phyloP scores from a whole-genome alignment of 2,329 filamentous ascomycete genomes.

The Pyrenophora tritici-repentis region DNA sequence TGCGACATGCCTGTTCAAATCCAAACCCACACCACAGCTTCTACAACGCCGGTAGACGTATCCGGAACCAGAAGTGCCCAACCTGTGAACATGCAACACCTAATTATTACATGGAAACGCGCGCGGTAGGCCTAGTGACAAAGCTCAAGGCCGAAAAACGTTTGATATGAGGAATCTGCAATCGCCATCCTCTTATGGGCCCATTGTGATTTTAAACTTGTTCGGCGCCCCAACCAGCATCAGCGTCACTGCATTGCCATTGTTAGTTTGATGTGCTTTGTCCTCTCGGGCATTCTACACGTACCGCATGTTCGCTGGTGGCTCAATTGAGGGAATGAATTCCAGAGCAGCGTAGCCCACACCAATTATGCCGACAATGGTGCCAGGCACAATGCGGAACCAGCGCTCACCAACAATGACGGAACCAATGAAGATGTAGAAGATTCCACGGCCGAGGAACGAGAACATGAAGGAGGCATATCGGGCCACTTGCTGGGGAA shows the following conservation, averaged over 20 bases:
- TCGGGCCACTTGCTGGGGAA: slow-evolving; percentile 87
- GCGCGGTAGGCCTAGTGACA: slow-evolving; percentile 2
- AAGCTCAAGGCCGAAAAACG: slow-evolving; percentile 9
- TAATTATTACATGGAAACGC: slow-evolving; percentile 21
- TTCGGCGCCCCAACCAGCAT: slow-evolving; percentile 59
- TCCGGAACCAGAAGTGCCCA: slow-evolving; percentile 6
- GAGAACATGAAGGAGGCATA: slow-evolving; percentile 98
- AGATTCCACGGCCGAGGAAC: slow-evolving; percentile 91
- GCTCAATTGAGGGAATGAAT: slow-evolving; percentile 58
- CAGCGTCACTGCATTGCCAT: slow-evolving; percentile 50
- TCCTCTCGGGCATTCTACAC: slow-evolving; percentile 4
- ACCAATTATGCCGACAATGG: slow-evolving; percentile 77
- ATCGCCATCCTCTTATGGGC: slow-evolving; percentile 33
- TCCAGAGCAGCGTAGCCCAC: slow-evolving; percentile 68
- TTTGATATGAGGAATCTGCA: slow-evolving; percentile 26
- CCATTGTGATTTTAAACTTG: slow-evolving; percentile 50
- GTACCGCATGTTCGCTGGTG: slow-evolving; percentile 59
- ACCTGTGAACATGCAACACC: slow-evolving; percentile 9
- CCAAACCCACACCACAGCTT: background rate
- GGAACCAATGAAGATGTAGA: slow-evolving; percentile 94
- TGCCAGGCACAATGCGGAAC: slow-evolving; percentile 75
- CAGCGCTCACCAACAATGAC: slow-evolving; percentile 73
- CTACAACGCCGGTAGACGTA: background rate
- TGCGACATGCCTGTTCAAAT: background rate
- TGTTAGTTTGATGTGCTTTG: slow-evolving; percentile 7